Evolutionary conservation across 2,329 filamentous ascomycete species (phyloP).

Genomic region (Fusarium pseudograminearum): DNA sequence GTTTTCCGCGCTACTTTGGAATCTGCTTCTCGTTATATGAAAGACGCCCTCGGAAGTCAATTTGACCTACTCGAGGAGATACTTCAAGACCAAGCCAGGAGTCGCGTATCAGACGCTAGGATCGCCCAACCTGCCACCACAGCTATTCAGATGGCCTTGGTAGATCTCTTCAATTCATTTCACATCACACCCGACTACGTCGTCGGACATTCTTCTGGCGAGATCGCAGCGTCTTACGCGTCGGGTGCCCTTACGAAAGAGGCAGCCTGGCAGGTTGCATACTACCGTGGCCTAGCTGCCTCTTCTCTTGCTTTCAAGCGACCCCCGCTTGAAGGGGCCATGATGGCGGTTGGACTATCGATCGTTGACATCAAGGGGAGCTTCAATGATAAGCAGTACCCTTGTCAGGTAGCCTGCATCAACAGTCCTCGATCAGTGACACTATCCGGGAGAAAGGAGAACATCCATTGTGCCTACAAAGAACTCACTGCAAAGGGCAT

Average conservation of each 20-base stretch:
- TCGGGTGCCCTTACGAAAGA: conserved; percentile 52
- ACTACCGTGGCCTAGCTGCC: conserved; percentile 55
- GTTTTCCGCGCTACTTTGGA: conserved; percentile 57
- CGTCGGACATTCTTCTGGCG: conserved; percentile 61
- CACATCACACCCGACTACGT: conserved; percentile 52
- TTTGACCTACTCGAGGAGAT: conserved; percentile 56
- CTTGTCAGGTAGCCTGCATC: conserved; percentile 57
- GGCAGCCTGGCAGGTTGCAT: conserved; percentile 58
- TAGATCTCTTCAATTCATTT: conserved; percentile 55
- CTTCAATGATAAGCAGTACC: conserved; percentile 37
- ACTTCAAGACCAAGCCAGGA: conserved; percentile 41
- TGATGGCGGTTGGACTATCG: conserved; percentile 58
- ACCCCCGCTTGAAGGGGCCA: conserved; percentile 53
- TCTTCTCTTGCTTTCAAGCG: conserved; percentile 46
- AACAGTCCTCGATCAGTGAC: conserved; percentile 60
- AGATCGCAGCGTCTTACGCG: conserved; percentile 61
- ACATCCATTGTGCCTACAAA: conserved; percentile 49
- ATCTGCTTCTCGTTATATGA: conserved; percentile 50
- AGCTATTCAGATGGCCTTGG: conserved; percentile 57
- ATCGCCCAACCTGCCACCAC: conserved; percentile 59
- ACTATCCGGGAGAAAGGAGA: conserved; percentile 55
- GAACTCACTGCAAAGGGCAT: conserved; percentile 50
- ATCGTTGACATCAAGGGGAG: conserved; percentile 46
- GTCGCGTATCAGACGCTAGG: conserved; percentile 51
- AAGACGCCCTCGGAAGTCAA: conserved; percentile 45